Evolutionary conservation across 306 rosid species (phyloP), one percentile per base, ranked within the genome.

Genomic region (Prinsepia uniflora): DNA sequence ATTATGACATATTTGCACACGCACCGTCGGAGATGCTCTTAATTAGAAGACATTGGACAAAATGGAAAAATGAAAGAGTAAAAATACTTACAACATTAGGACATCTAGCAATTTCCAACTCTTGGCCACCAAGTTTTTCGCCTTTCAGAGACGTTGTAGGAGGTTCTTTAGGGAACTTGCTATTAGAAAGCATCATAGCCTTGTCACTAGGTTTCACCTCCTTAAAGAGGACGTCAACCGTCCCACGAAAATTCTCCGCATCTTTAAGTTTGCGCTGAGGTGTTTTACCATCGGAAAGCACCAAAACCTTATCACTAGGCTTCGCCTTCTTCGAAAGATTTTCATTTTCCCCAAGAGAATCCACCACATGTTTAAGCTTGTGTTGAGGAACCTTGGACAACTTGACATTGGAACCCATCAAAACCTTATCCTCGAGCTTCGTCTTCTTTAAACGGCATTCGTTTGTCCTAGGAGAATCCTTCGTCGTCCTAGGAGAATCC

Each of bases 11-110:
- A 57, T 3, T 36, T 19, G 14, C 10, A 18, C 15, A 36, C 71
- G 9, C n/a, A 48, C 44, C 57, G 17, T 47, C 17, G 4, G 30
- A 49, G 22, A 55, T 14, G 7, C 47, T 43, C 54, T 8, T 14
- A 9, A 42, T 70, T 42, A 41, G 41, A 39, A 10, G 6, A 36
- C 65, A 70, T 40, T 13, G 65, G 24, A 55, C 7, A 70, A 57
- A 60, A 60, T 36, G 46, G 13, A 43, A 55, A 56, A 53, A 34
- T 43, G 17, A 40, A 19, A 6, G 17, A 42, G 30, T 22, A 65
- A 61, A 78, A 79, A 41, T 75, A 86, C 96, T 91, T 89, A 94
- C 92, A 65, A 73, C 76, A 9, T 81, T 73, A 0, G 83, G 89
- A 70, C 85, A 79, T 67, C 58, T 77, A 60, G 92, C 68, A 69